These are phyloP conservation scores for Mortierella sp. DNA, from an alignment of 371 early-diverging fungal species.

Conservation along the genomic window DNA sequence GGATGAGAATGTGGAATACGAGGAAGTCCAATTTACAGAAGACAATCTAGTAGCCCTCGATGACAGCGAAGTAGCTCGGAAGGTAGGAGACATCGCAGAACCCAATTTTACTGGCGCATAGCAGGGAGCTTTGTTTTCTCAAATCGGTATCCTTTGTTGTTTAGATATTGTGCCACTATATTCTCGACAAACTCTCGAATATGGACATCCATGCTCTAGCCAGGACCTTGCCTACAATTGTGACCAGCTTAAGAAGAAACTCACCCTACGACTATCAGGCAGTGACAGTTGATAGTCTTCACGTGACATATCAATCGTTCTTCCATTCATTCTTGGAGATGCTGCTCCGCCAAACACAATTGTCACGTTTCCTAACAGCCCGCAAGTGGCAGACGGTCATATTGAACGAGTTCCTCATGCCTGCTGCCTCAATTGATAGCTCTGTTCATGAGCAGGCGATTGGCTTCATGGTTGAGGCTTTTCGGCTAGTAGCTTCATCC, in stretches of 20 bases:
- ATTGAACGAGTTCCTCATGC: constrained; percentile 63
- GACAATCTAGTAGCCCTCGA: constrained; percentile 45
- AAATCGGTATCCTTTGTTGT: neutral
- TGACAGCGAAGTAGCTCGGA: constrained; percentile 66
- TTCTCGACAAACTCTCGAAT: constrained; percentile 60
- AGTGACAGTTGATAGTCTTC: constrained; percentile 41
- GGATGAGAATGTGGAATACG: constrained; percentile 34
- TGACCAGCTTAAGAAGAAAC: constrained; percentile 57
- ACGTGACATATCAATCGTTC: constrained; percentile 66
- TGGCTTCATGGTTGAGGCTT: constrained; percentile 56
- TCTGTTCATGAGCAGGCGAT: constrained; percentile 61
- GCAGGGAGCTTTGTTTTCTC: neutral
- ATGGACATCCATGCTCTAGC: constrained; percentile 60
- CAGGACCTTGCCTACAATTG: constrained; percentile 59
- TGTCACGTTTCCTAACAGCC: constrained; percentile 59
- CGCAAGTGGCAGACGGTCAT: constrained; percentile 60
- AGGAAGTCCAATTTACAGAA: constrained; percentile 40
- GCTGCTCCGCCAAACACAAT: constrained; percentile 57
- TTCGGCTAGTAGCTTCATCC: constrained; percentile 43
- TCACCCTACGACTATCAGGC: constrained; percentile 49
- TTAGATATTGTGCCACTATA: constrained; percentile 62
- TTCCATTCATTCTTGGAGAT: constrained; percentile 62
- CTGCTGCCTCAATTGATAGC: constrained; percentile 58
- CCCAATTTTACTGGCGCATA: neutral
- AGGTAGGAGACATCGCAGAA: constrained; percentile 39